Evolutionary conservation across 2,329 filamentous ascomycete species (phyloP), one percentile per base, ranked within the genome.

Genomic region (Ilyonectria destructans): DNA sequence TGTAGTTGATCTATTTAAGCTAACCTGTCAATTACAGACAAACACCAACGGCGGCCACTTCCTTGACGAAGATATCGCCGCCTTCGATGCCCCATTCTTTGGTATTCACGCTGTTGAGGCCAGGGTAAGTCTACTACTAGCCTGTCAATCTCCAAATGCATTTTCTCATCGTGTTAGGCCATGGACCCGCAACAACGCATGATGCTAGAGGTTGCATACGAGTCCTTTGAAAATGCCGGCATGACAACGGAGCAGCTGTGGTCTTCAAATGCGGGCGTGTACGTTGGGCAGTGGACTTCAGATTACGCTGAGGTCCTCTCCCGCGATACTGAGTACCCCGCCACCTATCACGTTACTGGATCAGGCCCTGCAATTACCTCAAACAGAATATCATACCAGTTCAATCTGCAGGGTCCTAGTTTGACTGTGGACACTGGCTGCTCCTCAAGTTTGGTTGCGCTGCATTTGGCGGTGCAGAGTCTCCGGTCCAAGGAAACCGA

Each of bases 371-470:
- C 82, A 0, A 83, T 85, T 45, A 65, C 85, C n/a, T 79, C 84
- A 0, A 86, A 86, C 69, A 79, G 85, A n/a, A 74, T 87, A 13
- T 85, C 83, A 0, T 85, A 86, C 73, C 82, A 81, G 57, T 87
- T 84, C 71, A 80, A 88, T 68, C 81, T 87, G 45, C 72, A 73
- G 10, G 85, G 86, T 0, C 83, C 85, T 0, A 85, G 82, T 33
- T 77, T 86, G 72, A 85, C 85, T 0, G 77, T 87, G 7, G 84
- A 88, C 65, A 88, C 86, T 0, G 86, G 83, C 1, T 88, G 86
- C 69, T 87, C 85, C 0, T 80, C 83, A 19, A 84, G 82, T 61
- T 72, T 88, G 6, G 80, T 84, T 4, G 85, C 84, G 0, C 75
- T 88, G 1, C 83, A 88, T 66, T 76, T 84, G 26, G 87, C 85